Evolutionary conservation across 1,284 basidiomycete genomes (phyloP), one percentile per base, ranked within the genome.

Genomic region (Lentinula novae-zelandiae): DNA sequence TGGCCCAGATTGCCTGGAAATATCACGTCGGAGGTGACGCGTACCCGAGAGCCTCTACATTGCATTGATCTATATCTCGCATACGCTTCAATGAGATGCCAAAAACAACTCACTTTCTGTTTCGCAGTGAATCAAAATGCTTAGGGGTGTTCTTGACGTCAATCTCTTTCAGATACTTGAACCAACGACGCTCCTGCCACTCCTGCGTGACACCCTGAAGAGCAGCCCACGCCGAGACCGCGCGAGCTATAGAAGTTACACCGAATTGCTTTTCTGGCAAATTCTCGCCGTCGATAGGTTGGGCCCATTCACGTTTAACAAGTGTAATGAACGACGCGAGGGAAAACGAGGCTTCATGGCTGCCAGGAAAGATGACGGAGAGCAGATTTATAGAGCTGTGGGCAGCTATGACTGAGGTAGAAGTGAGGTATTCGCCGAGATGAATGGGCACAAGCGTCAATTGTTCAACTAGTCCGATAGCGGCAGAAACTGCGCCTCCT

Each of bases 141-240:
- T 64, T 73, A 0, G 48, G 38, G 12, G 60, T 10, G 13, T 56
- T 54, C 40, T 36, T 52, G 22, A 89, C 80, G 62, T 83, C 78
- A 20, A 92, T 82, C 70, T 92, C 89, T 59, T 76, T 79, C 63
- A 91, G 75, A 67, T 82, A 75, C 66, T 77, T 77, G 60, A 87
- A 81, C 87, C 88, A 90, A 49, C 73, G 75, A 66, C 79, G 78
- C 70, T 91, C 89, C 63, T 90, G 87, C 80, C 86, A 90, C 66
- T 89, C 84, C 67, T 86, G 83, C 1, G 90, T 93, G 44, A 90
- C 85, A 42, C 86, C 86, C 67, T 92, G 90, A 46, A 93, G 74
- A 0, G 88, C 84, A 2, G 85, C 86, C 88, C 90, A 92, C 2
- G 85, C 88, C 3, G 90, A 80, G 15, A 92, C 78, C 0, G 88